Percentiles rank a stretch among this genome's conserved stretches.
phyloP scores from a whole-genome alignment of 148 eudicot genomes.

The Pouteria glomerata region DNA sequence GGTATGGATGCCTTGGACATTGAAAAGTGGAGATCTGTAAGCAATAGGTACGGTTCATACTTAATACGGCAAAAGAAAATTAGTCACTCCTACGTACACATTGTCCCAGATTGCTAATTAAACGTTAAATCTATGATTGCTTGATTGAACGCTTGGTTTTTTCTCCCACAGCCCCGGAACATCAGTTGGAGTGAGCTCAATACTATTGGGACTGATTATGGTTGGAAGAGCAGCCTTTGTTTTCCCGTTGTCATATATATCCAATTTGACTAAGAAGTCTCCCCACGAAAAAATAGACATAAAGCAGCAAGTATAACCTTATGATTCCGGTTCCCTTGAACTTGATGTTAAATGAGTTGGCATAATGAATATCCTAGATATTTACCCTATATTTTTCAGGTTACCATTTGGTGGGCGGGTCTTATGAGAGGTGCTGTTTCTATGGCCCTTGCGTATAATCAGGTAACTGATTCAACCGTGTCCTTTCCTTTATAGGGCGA shows the following conservation, averaged over 20 bases:
- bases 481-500: neutral
- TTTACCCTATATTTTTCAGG: slow-evolving; percentile 27
- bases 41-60: slow-evolving; percentile 24
- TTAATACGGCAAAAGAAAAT: neutral
- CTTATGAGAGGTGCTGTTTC: slow-evolving; percentile 89
- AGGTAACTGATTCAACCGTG: slow-evolving; percentile 31
- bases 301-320: slow-evolving; percentile 53
- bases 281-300: slow-evolving; percentile 45
- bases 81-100: neutral
- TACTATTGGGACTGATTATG: slow-evolving; percentile 57
- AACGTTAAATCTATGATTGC: neutral
- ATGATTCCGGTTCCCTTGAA: neutral
- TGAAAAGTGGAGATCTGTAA: slow-evolving; percentile 36
- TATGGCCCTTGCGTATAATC: slow-evolving; percentile 79
- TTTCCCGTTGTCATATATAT: slow-evolving; percentile 66
- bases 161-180: slow-evolving; percentile 48
- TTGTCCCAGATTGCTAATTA: slow-evolving; percentile 29
- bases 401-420: slow-evolving; percentile 88
- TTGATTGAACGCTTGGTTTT: neutral
- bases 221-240: slow-evolving; percentile 82
- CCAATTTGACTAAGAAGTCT: slow-evolving; percentile 61
- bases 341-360: neutral
- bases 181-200: slow-evolving; percentile 52
- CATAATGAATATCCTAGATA: neutral
- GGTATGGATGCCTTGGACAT: slow-evolving; percentile 53